Evolutionary conservation across 352 stramenopile species (phyloP), one percentile per base, ranked within the genome.

Genomic region (Globisporangium orthogonon): DNA sequence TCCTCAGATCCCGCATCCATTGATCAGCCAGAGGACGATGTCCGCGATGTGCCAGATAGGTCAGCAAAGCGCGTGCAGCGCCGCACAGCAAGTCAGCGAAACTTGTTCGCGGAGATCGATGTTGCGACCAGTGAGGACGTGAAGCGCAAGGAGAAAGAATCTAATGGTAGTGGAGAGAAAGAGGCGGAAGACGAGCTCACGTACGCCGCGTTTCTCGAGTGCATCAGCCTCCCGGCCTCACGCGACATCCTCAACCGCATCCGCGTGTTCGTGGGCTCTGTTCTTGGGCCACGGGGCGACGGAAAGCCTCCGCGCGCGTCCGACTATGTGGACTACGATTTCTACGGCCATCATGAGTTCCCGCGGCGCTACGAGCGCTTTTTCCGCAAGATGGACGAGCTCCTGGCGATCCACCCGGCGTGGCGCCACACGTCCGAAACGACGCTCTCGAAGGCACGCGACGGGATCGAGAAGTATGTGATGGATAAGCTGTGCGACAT

Each of bases 401-500:
- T 74, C 35, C 51, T 94, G 7, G 23, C 63, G 15, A 60, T 65
- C 10, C 84, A 94, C 31, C 66, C 78, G 4, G 66, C 74, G 4
- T 94, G 84, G 84, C 67, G 80, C 6, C 72, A 89, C 57, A 71
- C 62, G 0, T 86, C 78, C 3, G 84, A 94, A 48, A 39, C 65
- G 2, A 89, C 70, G 31, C 57, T 95, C 2, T 31, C 62, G 2
- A 87, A 80, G 52, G 87, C 78, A 5, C 77, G 89, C 9, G 84
- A 96, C 56, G 76, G 87, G 1, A 80, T 97, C 44, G 89, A 97
- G 63, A 96, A 97, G 58, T 96, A 96, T 54, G 83, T 97, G 15
- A 95, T 97, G 84, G 84, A 92, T 58, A 94, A 95, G 54, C 64
- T 97, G 15, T 75, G 76, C 1, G 69, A 90, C 54, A 78, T 94